Conservation (phyloP, 1,139 yeast genomes). For the Geotrichum europaeum region DNA sequence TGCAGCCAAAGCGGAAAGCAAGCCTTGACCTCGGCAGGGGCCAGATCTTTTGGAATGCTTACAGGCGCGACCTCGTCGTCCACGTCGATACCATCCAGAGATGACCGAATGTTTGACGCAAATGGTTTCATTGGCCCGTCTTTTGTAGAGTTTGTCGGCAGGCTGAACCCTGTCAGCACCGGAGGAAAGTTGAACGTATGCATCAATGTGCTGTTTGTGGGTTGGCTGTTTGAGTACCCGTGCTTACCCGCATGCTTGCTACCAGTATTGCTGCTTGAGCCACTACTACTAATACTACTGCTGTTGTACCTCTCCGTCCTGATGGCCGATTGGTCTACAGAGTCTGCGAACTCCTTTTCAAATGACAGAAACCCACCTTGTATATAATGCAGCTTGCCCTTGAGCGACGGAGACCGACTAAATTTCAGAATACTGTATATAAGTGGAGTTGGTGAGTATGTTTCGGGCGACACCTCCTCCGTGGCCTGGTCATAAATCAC, state of each 20-base stretch:
- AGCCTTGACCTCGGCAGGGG: constrained; percentile 13
- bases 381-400: constrained; percentile 27
- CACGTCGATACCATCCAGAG: constrained; percentile 21
- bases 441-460: constrained; percentile 28
- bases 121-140: constrained; percentile 28
- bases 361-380: constrained; percentile 37
- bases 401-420: constrained; percentile 31
- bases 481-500: constrained; percentile 48
- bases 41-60: constrained; percentile 19
- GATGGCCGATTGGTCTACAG: constrained; percentile 21
- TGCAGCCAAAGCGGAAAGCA: constrained; percentile 37
- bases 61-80: constrained; percentile 23
- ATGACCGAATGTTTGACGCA: constrained; percentile 24
- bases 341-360: constrained; percentile 26
- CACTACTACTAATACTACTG: not conserved
- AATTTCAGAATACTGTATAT: constrained; percentile 46
- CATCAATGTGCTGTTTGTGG: not conserved
- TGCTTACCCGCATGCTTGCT: not conserved
- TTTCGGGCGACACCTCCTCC: constrained; percentile 34
- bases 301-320: not conserved
- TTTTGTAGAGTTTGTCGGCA: constrained; percentile 23
- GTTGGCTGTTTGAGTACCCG: constrained; percentile 17
- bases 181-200: constrained; percentile 21
- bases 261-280: not conserved
- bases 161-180: constrained; percentile 28